Evolutionary conservation across 345 rosid genomes (phyloP), one percentile per base, ranked within the genome.

Genomic region (Cardamine resedifolia): DNA sequence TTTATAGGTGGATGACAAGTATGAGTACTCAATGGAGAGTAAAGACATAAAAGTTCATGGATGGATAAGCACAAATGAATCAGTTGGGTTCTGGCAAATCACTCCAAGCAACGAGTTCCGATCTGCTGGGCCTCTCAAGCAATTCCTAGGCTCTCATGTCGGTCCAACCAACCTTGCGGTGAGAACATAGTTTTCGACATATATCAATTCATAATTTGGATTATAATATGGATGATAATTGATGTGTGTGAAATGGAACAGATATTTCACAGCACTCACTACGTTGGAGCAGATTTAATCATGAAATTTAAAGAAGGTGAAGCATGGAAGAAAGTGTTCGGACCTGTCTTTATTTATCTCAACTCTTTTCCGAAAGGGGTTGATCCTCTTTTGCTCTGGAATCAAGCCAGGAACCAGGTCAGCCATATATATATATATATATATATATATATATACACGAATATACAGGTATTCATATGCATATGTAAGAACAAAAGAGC

Each of bases 61-160:
- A 6, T 95, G 96, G 99, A 90, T 95, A 61, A 81, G 87, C 81
- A 76, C 66, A 8, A 80, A 86, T 10, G 90, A 93, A 0, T 77
- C 87, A 0, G 85, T 91, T 9, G 99, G 96, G 0, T 88, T 91
- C 78, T 95, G 96, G 97, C 99, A 89, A 67, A 95, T 95, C 68
- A 87, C 96, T n/a, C 99, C 99, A 3, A 95, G 97, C 72, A 82
- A 82, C 53, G 97, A 95, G 84, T 95, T 85, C 64, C 83, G 99
- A 30, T 78, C 95, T 0, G 96, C 93, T 12, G 99, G 99, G 8
- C 96, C 96, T 0, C 74, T 81, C 63, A 95, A 95, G 62, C 99
- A 95, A 74, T 84, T 79, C 80, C 87, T 95, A 38, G 73, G 87
- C 53, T 95, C 96, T 5, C 98, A 94, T 51, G 96, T 91, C 6